phyloP scores from a whole-genome alignment of 495 filamentous ascomycete species.

The Podospora pseudoanserina region DNA sequence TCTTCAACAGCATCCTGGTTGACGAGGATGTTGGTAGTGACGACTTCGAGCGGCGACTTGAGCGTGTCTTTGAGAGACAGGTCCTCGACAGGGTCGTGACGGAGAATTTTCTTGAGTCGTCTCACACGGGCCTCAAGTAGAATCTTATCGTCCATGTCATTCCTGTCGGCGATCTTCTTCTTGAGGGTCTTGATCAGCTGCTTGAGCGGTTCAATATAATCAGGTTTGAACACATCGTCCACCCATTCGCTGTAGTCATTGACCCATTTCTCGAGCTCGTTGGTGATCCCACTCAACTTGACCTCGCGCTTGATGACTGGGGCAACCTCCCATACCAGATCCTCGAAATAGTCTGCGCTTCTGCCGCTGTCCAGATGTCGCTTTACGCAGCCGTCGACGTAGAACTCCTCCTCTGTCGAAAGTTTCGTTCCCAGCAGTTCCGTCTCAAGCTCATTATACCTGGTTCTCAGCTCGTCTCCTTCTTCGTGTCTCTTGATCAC shows the following conservation, averaged over 20 bases:
- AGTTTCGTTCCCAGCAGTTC: neutral
- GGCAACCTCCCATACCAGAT: neutral
- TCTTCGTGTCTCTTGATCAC: neutral
- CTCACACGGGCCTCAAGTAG: neutral
- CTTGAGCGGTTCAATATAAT: neutral
- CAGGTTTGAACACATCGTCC: neutral
- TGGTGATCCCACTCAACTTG: neutral
- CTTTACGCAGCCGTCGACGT: neutral
- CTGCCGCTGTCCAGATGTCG: neutral
- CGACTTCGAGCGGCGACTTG: neutral
- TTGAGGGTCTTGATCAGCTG: neutral
- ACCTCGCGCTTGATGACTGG: neutral
- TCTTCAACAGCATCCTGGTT: neutral
- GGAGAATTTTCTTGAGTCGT: neutral
- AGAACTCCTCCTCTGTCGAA: neutral
- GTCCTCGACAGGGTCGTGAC: neutral
- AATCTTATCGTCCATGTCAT: neutral
- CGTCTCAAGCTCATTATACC: neutral
- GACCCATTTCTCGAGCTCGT: neutral
- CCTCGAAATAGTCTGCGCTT: neutral
- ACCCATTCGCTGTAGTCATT: neutral
- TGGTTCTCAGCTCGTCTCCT: neutral
- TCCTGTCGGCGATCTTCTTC: constrained; percentile 1
- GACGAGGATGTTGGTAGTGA: neutral
- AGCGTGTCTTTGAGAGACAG: neutral